These are phyloP conservation scores for Lactarius vividus DNA, from an alignment of 768 basidiomycete species.

Conservation along the genomic window DNA sequence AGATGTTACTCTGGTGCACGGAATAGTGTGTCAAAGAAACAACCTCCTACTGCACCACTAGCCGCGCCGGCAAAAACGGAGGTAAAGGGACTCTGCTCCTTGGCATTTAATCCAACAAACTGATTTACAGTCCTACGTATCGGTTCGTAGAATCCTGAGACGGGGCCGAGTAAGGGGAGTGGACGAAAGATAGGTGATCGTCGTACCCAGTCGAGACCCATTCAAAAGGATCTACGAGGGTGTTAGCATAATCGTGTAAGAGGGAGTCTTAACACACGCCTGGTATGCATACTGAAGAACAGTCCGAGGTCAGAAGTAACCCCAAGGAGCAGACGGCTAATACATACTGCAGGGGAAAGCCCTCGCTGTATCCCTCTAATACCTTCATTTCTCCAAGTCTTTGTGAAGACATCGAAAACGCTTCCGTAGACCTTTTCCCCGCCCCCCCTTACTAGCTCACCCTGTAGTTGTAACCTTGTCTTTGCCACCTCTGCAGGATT, in stretches of 20 bases:
- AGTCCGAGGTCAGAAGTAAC: constrained; percentile 17
- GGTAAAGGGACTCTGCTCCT: constrained; percentile 68
- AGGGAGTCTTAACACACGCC: constrained; percentile 46
- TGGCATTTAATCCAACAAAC: constrained; percentile 57
- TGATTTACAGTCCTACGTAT: constrained; percentile 71
- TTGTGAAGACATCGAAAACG: constrained; percentile 80
- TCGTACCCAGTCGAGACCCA: constrained; percentile 79
- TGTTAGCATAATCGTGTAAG: neutral
- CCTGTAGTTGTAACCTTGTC: constrained; percentile 94
- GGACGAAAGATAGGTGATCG: constrained; percentile 11
- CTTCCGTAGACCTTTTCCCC: constrained; percentile 80
- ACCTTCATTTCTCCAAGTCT: constrained; percentile 90
- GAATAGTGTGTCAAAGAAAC: neutral
- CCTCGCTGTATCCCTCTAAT: constrained; percentile 91
- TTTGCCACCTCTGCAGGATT: constrained; percentile 87
- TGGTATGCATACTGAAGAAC: constrained; percentile 80
- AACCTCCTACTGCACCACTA: constrained; percentile 91
- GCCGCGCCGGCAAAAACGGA: constrained; percentile 84
- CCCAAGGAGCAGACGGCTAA: constrained; percentile 2
- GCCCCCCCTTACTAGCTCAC: constrained; percentile 80
- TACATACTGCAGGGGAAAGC: constrained; percentile 78
- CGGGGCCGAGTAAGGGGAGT: neutral
- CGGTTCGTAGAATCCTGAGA: constrained; percentile 93
- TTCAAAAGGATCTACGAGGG: constrained; percentile 76
- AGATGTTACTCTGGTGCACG: neutral